A percentile compares a stretch with the other conserved stretches of the same genome.
Evolutionary conservation across 805 yeast genomes (phyloP).

Genomic region (Candida methanosorbosa): DNA sequence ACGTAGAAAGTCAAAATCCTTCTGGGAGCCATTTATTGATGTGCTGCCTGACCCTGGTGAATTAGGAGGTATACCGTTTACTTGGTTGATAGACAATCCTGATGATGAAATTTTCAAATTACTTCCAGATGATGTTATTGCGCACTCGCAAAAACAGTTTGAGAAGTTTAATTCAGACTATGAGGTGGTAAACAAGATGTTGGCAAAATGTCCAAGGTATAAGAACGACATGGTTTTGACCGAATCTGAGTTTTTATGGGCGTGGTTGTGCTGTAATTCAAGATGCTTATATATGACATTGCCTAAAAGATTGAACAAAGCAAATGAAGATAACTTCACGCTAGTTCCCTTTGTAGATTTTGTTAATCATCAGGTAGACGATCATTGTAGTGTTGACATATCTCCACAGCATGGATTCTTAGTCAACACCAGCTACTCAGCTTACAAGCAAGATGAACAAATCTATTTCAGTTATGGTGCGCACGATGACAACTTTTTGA

Average conservation of each 20-base stretch:
- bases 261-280: constrained; percentile 86
- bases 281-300: constrained; percentile 79
- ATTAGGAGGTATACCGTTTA: constrained; percentile 49
- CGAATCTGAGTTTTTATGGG: constrained; percentile 39
- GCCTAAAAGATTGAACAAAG: constrained; percentile 32
- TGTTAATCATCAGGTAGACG: constrained; percentile 57
- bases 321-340: constrained; percentile 62
- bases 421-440: constrained; percentile 29
- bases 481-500: constrained; percentile 73
- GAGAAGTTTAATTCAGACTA: constrained; percentile 38
- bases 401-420: constrained; percentile 39
- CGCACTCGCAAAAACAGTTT: constrained; percentile 33
- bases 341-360: constrained; percentile 90
- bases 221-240: constrained; percentile 7
- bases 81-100: constrained; percentile 38
- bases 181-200: constrained; percentile 21
- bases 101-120: constrained; percentile 21
- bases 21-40: constrained; percentile 63
- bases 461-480: constrained; percentile 77
- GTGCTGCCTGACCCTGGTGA: constrained; percentile 53
- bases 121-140: constrained; percentile 36
- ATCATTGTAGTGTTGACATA: constrained; percentile 43
- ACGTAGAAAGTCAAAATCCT: constrained; percentile 31
- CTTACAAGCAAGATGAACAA: constrained; percentile 39
- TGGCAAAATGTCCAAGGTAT: constrained; percentile 6